Base-by-base conservation (phyloP, 2,329 filamentous ascomycete species). In the Periconia sp. region DNA sequence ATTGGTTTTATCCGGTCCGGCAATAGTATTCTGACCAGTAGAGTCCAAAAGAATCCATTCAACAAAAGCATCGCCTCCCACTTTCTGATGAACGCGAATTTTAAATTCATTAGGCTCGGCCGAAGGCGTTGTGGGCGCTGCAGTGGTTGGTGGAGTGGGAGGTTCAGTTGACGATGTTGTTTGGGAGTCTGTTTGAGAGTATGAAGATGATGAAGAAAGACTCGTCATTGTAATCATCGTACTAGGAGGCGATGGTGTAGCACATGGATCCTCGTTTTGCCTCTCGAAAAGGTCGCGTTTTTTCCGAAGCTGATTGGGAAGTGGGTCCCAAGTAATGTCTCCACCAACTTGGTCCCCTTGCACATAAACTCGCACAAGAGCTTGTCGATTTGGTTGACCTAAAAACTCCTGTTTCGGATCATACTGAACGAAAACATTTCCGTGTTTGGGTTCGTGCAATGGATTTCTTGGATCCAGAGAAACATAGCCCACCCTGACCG, bases 1-100 rank as follows among this genome's bases (percentile, higher is more conserved):
- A 40, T 35, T 45, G 11, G 51, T 49, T 30, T 40, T 53, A 20
- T 53, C 41, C 19, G 51, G 51, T 33, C 51, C 45, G 13, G 45
- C 45, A 40, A 45, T 41, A 27, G 41, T 37, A 37, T 37, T 37
- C 41, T 49, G 45, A 23, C 27, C 40, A 45, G 49, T 49, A 11
- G 46, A 53, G 31, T 53, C 51, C 19, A 53, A 31, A 27, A 53
- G 46, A 19, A 46, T 53, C 51, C 51, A 53, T 49, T 53, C 46
- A 7, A 49, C 41, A 2, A 46, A 53, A 41, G 23, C 37, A 37
- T 45, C 35, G n/a, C 41, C 33, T 23, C 45, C 46, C 31, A 53
- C 42, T 27, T 37, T 33, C 42, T 49, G 46, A 30, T 53, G 46
- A 20, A 49, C 37, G 40, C 46, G 46, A 49, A 49, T 37, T 11